These are phyloP conservation scores for Mesembryanthemum crystallinum DNA, from an alignment of 148 eudicot genomes.

Conservation along the genomic window DNA sequence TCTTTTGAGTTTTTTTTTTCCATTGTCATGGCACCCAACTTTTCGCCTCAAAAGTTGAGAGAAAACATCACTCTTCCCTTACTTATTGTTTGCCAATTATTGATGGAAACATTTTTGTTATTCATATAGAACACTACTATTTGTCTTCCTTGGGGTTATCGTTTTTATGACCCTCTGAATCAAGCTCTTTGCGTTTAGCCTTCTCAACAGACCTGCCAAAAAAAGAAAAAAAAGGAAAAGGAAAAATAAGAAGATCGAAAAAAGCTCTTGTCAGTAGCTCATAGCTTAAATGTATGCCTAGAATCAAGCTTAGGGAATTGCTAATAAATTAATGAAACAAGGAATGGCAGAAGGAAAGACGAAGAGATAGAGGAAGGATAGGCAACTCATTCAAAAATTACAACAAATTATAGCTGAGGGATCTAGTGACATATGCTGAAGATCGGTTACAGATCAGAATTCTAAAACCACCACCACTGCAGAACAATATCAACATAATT, in stretches of 20 bases:
- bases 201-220: conserved; percentile 33
- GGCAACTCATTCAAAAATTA: not conserved
- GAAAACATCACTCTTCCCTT: too few relatives aligned
- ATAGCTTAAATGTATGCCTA: not conserved
- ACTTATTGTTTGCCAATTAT: too few relatives aligned
- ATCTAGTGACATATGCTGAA: too few relatives aligned
- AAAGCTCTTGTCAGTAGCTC: too few relatives aligned
- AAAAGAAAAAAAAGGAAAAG: too few relatives aligned
- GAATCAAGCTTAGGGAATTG: not conserved
- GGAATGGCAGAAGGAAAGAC: not conserved
- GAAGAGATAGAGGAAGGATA: not conserved
- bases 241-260: not conserved
- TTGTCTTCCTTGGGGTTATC: conserved; percentile 22
- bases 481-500: too few relatives aligned
- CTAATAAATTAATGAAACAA: not conserved
- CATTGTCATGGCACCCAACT: too few relatives aligned
- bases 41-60: too few relatives aligned
- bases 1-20: too few relatives aligned
- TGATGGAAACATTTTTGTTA: not conserved
- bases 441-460: too few relatives aligned
- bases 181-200: conserved; percentile 32
- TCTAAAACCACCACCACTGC: too few relatives aligned
- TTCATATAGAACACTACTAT: not conserved
- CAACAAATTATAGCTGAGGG: not conserved
- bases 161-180: conserved; percentile 16